These are phyloP conservation scores for Beauveria sp. DNA, from an alignment of 2,329 filamentous ascomycete genomes.

Conservation along the genomic window DNA sequence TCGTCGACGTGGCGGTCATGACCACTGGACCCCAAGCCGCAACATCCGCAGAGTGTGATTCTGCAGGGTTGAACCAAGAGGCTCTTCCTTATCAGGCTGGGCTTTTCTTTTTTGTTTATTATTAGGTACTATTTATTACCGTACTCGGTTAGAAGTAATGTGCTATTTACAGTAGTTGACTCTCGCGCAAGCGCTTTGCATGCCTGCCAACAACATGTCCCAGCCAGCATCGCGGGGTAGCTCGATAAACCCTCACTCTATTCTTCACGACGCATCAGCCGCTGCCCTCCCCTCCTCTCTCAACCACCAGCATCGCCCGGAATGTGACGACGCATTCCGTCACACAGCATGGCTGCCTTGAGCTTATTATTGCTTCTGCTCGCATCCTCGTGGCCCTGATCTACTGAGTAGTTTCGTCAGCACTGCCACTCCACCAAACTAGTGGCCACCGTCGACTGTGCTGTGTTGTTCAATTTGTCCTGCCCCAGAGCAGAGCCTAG, in stretches of 20 bases:
- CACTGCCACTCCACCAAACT: slow-evolving; percentile 5
- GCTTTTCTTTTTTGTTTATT: neutral
- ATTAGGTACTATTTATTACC: neutral
- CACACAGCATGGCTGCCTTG: slow-evolving; percentile 6
- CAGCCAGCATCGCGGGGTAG: slow-evolving; percentile 5
- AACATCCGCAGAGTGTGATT: neutral
- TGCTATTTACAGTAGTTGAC: neutral
- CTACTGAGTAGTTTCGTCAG: neutral
- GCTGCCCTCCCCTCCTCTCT: neutral
- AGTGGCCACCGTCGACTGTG: slow-evolving; percentile 1
- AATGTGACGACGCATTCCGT: slow-evolving; percentile 3
- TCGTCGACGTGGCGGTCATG: slow-evolving; percentile 5
- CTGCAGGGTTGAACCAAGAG: neutral
- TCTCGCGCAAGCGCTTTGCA: neutral
- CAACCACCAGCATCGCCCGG: neutral
- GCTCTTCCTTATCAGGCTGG: neutral
- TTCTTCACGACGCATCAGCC: neutral
- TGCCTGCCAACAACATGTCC: neutral
- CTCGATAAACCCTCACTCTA: neutral
- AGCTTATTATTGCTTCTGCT: neutral
- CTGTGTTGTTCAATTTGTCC: neutral
- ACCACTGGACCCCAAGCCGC: slow-evolving; percentile 1
- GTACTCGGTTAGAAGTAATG: too few species aligned
- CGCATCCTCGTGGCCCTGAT: neutral
- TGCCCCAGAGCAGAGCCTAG: neutral